These are phyloP conservation scores for Dictyostelium gargantuum DNA, from an alignment of 208 protist genomes.

Conservation along the genomic window DNA sequence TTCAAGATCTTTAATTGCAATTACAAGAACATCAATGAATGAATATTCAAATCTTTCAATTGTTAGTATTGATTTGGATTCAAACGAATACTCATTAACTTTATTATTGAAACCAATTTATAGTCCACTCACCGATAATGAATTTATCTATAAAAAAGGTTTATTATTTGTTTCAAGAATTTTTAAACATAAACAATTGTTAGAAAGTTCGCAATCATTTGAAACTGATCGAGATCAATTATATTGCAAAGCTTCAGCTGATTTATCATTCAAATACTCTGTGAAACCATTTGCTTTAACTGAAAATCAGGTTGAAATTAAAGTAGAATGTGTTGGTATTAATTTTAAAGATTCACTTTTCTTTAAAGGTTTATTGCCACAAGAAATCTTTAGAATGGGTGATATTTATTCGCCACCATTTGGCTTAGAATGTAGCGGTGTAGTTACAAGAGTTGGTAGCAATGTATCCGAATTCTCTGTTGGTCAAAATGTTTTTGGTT, in stretches of 20 bases:
- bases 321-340: conserved; percentile 5
- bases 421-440: conserved; percentile 81
- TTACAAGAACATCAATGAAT: not conserved
- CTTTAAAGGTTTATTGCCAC: conserved; percentile 24
- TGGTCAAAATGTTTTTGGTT: conserved; percentile 79
- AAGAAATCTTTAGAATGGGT: conserved; percentile 60
- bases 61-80: not conserved
- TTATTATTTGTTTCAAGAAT: not conserved
- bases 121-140: not conserved
- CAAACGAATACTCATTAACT: not conserved
- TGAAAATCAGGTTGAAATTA: conserved; percentile 4
- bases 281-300: not conserved
- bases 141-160: not conserved
- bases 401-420: conserved; percentile 61
- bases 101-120: not conserved
- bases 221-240: not conserved
- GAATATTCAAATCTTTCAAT: conserved; percentile 1
- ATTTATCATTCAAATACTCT: not conserved
- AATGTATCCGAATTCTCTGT: conserved; percentile 64
- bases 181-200: not conserved
- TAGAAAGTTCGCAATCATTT: not conserved
- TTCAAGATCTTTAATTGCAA: not conserved
- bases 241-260: not conserved
- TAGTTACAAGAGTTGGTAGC: conserved; percentile 72
- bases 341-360: conserved; percentile 54